Evolutionary conservation across 176 grass and related monocot species (phyloP).

Genomic region (Paspalum vaginatum): DNA sequence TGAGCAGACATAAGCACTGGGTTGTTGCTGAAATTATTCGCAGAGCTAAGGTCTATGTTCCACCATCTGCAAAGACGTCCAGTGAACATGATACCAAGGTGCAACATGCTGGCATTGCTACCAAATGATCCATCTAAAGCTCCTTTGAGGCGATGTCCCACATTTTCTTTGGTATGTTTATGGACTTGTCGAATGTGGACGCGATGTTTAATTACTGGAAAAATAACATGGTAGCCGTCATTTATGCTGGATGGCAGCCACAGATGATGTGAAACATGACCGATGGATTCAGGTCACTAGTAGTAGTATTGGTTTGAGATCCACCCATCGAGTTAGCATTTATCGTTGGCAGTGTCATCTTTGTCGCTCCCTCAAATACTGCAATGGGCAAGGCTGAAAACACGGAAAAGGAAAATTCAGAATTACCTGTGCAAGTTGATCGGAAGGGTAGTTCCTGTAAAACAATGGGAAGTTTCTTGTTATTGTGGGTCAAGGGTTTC

Average conservation of each 20-base stretch:
- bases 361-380: background rate
- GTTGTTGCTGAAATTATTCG: slow-evolving; percentile 81
- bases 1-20: slow-evolving; percentile 85
- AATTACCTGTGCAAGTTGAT: background rate
- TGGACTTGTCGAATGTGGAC: slow-evolving; percentile 30
- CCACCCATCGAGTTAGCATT: background rate
- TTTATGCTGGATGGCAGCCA: slow-evolving; percentile 11
- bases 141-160: background rate
- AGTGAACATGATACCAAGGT: background rate
- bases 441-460: background rate
- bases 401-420: background rate
- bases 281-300: slow-evolving; percentile 4
- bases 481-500: too few species aligned
- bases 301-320: background rate
- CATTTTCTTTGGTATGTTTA: background rate
- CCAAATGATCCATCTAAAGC: slow-evolving; percentile 37
- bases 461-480: background rate
- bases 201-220: slow-evolving; percentile 8
- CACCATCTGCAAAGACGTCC: slow-evolving; percentile 43
- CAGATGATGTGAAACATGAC: slow-evolving; percentile 6
- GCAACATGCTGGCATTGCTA: slow-evolving; percentile 22
- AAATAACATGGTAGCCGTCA: background rate
- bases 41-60: slow-evolving; percentile 81
- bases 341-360: background rate
- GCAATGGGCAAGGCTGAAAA: background rate